Evolutionary conservation across 345 rosid species (phyloP), one percentile per base, ranked within the genome.

Genomic region (Linum trigynum): DNA sequence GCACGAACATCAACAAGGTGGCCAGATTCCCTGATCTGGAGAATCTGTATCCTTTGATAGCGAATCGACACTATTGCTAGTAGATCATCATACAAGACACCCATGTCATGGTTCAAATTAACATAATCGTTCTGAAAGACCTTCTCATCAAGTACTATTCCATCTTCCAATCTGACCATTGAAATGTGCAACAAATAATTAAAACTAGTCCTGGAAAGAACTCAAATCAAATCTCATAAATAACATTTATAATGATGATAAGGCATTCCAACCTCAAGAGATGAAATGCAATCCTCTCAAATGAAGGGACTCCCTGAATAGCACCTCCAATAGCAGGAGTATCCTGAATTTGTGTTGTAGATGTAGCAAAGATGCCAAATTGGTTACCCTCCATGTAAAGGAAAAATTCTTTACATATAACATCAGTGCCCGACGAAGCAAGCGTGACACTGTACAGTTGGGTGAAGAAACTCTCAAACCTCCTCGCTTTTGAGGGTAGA

Each of bases 1-100:
- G 87, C 91, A 69, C 96, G 90, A 40, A 88, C 85, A 73, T 94
- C 86, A 62, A 94, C 99, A 72, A 94, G 83, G 68, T 81, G 74
- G 60, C 97, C 97, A 2, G 88, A 88, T 69, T 94, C 97, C 73
- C 92, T 88, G 71, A 94, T 83, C 81, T 90, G 97, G 66, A 94
- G 83, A 69, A 94, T 76, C 79, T 88, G 92, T 74, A 90, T 84
- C 15, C 74, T 94, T 81, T 94, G 99, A 76, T 83, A 88, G 9
- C 96, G 86, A 72, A 94, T 82, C 0, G 97, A 94, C 5, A 94
- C 81, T 58, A 94, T 79, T 12, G 99, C 95, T 63, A 94, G 78
- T 56, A 90, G 82, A 80, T 94, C 97, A 75, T 94, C 97, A 51
- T 88, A 94, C 59, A 94, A 75, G 67, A 78, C 96, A n/a, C 96